These are phyloP conservation scores for Spencermartinsiella ligniputridi DNA, from an alignment of 1,139 yeast species.

Conservation along the genomic window DNA sequence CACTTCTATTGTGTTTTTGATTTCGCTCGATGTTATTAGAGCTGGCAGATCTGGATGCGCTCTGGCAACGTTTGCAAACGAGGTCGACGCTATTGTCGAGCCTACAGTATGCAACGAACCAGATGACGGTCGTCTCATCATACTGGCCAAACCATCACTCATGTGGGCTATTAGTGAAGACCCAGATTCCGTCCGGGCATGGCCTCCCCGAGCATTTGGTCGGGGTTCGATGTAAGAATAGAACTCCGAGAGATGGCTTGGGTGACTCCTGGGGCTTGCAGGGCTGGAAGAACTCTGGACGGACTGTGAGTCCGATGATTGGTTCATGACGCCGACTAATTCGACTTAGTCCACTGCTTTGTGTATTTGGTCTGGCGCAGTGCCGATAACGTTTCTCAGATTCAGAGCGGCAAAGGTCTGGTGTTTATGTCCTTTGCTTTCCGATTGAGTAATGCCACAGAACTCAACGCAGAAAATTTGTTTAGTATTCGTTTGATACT, in stretches of 20 bases:
- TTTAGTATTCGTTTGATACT: no score
- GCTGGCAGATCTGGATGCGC: conserved; percentile 49
- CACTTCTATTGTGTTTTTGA: conserved; percentile 43
- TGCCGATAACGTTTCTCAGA: no score
- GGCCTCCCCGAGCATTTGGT: conserved; percentile 3
- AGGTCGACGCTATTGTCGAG: conserved; percentile 16
- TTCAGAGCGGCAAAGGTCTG: no score
- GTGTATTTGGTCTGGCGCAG: no score
- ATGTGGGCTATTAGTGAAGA: neutral
- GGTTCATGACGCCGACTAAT: no score
- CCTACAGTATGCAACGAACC: conserved; percentile 15
- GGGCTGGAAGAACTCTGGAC: no score
- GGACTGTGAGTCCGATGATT: no score
- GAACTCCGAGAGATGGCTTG: conserved; percentile 51
- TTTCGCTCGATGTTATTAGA: conserved; percentile 55
- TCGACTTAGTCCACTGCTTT: no score
- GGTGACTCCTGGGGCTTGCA: conserved; percentile 5
- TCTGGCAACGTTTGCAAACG: conserved; percentile 16
- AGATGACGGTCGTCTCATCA: conserved; percentile 26
- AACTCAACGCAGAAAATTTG: no score
- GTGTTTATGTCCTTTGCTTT: no score
- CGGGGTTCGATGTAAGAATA: conserved; percentile 37
- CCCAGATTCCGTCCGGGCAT: conserved; percentile 6
- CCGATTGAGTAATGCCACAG: no score
- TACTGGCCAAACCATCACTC: conserved; percentile 8